These are phyloP conservation scores for Nigrograna mackinnonii DNA, from an alignment of 2,329 filamentous ascomycete species.

Conservation along the genomic window DNA sequence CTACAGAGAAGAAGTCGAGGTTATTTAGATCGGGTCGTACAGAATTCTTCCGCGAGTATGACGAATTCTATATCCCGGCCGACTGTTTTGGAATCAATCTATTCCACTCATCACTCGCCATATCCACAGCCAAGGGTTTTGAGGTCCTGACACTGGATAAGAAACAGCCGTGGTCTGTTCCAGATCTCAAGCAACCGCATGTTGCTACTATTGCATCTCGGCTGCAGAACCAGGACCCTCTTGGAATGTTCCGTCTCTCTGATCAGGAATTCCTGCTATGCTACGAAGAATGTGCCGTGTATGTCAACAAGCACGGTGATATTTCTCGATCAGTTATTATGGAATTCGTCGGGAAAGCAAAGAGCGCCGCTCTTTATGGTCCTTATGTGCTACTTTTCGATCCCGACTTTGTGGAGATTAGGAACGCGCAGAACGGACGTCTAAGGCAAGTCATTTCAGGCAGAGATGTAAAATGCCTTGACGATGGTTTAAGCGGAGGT, in stretches of 20 bases:
- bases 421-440: constrained; percentile 94
- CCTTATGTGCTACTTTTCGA: constrained; percentile 93
- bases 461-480: constrained; percentile 84
- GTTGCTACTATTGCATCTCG: constrained; percentile 85
- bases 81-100: constrained; percentile 96
- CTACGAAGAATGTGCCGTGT: constrained; percentile 95
- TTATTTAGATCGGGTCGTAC: constrained; percentile 74
- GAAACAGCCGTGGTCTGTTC: constrained; percentile 92
- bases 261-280: constrained; percentile 81
- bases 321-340: constrained; percentile 93
- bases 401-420: constrained; percentile 93
- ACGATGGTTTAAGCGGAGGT: constrained; percentile 60
- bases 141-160: constrained; percentile 97
- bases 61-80: constrained; percentile 96
- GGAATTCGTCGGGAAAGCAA: constrained; percentile 96
- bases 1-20: constrained; percentile 78
- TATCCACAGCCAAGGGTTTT: constrained; percentile 88
- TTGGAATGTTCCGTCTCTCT: constrained; percentile 95
- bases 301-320: constrained; percentile 97
- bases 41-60: constrained; percentile 96
- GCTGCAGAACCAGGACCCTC: constrained; percentile 78
- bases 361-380: constrained; percentile 84
- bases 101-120: constrained; percentile 91
- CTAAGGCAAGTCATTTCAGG: constrained; percentile 93
- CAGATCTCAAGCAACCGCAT: constrained; percentile 77